Evolutionary conservation across 1,139 yeast genomes (phyloP).

Genomic region (Diutina sp.): DNA sequence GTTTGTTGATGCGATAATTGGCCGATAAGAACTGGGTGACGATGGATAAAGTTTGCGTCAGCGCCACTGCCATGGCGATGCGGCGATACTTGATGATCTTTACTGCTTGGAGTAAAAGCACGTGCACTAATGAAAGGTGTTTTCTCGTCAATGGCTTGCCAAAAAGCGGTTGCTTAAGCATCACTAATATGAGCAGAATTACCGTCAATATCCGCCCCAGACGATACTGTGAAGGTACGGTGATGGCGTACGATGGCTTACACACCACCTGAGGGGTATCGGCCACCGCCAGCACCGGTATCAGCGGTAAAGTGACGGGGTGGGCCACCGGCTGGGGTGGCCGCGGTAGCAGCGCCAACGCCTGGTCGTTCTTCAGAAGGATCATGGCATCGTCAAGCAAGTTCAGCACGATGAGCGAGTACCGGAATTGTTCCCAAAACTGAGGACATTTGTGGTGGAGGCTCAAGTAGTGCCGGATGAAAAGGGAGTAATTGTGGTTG

Average conservation of each 20-base stretch:
- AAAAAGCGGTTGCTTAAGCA: constrained; percentile 6
- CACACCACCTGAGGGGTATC: not conserved
- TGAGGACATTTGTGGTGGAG: not conserved
- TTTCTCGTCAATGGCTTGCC: not conserved
- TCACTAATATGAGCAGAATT: constrained; percentile 6
- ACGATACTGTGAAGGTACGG: constrained; percentile 3
- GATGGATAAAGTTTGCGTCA: constrained; percentile 13
- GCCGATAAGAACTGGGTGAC: constrained; percentile 19
- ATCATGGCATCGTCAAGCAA: constrained; percentile 32
- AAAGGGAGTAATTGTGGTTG: constrained; percentile 7
- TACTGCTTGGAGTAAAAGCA: constrained; percentile 19
- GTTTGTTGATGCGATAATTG: constrained; percentile 28
- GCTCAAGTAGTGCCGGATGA: constrained; percentile 5
- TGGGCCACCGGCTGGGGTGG: constrained; percentile 16
- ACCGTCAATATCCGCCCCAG: constrained; percentile 3
- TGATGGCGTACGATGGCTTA: constrained; percentile 4
- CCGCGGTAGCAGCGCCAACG: constrained; percentile 12
- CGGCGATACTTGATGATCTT: constrained; percentile 18
- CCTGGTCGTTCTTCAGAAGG: constrained; percentile 30
- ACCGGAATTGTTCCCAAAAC: constrained; percentile 32
- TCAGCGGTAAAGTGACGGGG: not conserved
- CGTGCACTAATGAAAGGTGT: constrained; percentile 7
- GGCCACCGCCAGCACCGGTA: constrained; percentile 6
- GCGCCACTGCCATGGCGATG: constrained; percentile 13
- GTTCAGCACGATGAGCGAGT: constrained; percentile 25